These are phyloP conservation scores for Dactylonectria macrodidyma DNA, from an alignment of 2,329 filamentous ascomycete species.

Conservation along the genomic window DNA sequence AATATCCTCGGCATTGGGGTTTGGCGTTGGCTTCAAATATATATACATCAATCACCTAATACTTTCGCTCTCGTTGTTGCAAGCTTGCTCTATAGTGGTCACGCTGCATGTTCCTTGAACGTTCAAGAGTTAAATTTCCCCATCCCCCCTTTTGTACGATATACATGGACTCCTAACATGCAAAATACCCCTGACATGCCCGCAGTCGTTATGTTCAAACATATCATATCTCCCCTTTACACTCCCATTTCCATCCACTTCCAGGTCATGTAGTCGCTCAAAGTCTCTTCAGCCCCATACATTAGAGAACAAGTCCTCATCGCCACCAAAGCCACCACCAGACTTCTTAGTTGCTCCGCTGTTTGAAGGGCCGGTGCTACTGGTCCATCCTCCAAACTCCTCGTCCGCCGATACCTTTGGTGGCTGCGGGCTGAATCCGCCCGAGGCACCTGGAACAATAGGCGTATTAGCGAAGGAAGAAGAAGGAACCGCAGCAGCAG, in stretches of 20 bases:
- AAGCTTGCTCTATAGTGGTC: background rate
- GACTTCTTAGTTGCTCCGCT: conserved; percentile 66
- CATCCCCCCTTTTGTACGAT: conserved; percentile 43
- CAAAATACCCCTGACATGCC: conserved; percentile 53
- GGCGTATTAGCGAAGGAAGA: conserved; percentile 69
- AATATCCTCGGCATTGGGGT: conserved; percentile 22
- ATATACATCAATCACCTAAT: conserved; percentile 18
- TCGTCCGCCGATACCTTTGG: conserved; percentile 89
- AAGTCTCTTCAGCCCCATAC: conserved; percentile 81
- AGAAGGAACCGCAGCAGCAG: conserved; percentile 50
- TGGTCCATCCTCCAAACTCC: conserved; percentile 96
- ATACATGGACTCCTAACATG: conserved; percentile 53
- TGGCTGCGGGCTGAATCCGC: conserved; percentile 75
- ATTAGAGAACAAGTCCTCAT: conserved; percentile 94
- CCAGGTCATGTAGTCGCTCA: conserved; percentile 34
- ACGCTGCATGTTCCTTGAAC: conserved; percentile 1
- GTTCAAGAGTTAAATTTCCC: conserved; percentile 35
- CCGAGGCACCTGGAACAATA: conserved; percentile 73
- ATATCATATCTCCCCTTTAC: conserved; percentile 7
- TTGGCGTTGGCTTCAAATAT: conserved; percentile 29
- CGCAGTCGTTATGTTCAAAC: conserved; percentile 46
- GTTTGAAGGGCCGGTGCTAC: conserved; percentile 68
- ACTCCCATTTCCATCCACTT: conserved; percentile 4
- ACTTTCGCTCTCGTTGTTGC: background rate
- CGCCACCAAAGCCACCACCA: conserved; percentile 72